These are phyloP conservation scores for Cryptococcus sp. DNA, from an alignment of 1,284 basidiomycete genomes.

Conservation along the genomic window DNA sequence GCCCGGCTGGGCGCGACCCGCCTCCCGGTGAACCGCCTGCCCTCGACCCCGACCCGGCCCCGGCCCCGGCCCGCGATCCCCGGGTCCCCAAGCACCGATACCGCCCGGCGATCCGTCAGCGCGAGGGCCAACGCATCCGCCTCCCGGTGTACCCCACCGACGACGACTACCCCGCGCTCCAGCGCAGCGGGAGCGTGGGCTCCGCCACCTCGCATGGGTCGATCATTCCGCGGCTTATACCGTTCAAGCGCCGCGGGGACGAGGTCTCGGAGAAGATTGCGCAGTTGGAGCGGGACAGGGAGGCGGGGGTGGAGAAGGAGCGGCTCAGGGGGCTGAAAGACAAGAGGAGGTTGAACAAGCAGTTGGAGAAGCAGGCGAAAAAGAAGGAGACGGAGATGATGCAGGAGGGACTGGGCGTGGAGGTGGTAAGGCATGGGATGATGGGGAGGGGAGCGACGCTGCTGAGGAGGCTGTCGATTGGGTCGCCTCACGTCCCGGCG, in stretches of 20 bases:
- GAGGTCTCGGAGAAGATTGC: no score
- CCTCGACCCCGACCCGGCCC: no score
- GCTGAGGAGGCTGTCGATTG: neutral
- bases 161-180: no score
- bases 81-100: no score
- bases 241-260: neutral
- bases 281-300: neutral
- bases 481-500: neutral
- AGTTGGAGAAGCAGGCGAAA: neutral
- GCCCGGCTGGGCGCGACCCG: no score
- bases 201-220: no score
- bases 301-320: neutral
- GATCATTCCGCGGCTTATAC: neutral
- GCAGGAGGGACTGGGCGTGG: neutral
- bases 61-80: no score
- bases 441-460: neutral
- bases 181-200: no score
- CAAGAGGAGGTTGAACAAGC: neutral
- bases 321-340: neutral
- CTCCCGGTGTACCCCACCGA: no score
- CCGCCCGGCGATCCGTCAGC: no score
- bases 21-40: no score
- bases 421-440: neutral
- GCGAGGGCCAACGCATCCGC: no score
- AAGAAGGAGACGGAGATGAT: neutral